A percentile compares a stretch with the other conserved stretches of the same genome.
These are phyloP conservation scores for Tubosaeta brunneosetosa DNA, from an alignment of 768 basidiomycete genomes.

Conservation along the genomic window DNA sequence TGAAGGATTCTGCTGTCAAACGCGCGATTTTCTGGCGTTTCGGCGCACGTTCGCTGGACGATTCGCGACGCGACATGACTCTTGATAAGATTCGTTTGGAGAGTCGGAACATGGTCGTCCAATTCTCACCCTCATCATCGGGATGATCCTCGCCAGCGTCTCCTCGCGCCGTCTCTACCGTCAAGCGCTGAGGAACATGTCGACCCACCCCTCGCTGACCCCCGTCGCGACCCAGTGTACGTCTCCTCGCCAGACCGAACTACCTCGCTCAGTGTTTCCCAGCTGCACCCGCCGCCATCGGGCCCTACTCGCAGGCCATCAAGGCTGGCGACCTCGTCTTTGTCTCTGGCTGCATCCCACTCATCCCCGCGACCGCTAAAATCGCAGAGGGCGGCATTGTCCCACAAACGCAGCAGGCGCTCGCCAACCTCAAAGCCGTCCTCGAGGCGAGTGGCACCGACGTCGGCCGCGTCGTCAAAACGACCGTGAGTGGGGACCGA, in stretches of 20 bases:
- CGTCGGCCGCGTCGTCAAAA: conserved; percentile 81
- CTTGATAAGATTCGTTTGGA: background rate
- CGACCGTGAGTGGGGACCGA: conserved; percentile 60
- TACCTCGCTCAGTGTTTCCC: background rate
- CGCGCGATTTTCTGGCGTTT: conserved; percentile 58
- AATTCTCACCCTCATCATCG: background rate
- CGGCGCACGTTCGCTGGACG: conserved; percentile 36
- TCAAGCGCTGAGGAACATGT: conserved; percentile 12
- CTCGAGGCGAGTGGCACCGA: conserved; percentile 79
- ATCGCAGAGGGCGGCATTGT: conserved; percentile 20
- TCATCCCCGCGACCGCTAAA: conserved; percentile 67
- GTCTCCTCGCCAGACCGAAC: background rate
- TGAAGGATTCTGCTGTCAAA: conserved; percentile 71
- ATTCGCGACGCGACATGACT: conserved; percentile 50
- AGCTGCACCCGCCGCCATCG: conserved; percentile 78
- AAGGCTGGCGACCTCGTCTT: conserved; percentile 83
- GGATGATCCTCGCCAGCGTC: background rate
- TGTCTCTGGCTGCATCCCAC: conserved; percentile 82
- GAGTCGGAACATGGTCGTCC: conserved; percentile 1
- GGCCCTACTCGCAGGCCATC: conserved; percentile 87
- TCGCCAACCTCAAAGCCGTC: conserved; percentile 82
- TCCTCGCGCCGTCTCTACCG: background rate
- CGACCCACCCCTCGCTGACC: conserved; percentile 33
- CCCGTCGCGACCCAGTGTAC: conserved; percentile 33
- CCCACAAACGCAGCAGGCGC: conserved; percentile 66